phyloP scores from a whole-genome alignment of 495 filamentous ascomycete genomes.

The Pseudevernia furfuracea region DNA sequence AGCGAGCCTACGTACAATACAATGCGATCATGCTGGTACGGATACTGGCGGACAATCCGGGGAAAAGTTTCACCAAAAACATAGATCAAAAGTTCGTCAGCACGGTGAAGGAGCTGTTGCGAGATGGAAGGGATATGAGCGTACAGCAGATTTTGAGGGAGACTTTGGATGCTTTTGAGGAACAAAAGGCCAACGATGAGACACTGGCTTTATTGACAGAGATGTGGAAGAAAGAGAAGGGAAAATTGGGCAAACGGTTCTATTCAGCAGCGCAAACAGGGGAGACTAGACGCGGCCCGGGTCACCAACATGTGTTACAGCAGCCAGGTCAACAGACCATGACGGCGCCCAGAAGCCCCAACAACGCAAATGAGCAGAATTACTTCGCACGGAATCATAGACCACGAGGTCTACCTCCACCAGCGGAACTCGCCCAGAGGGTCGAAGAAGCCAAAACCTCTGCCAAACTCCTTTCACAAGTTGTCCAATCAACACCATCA shows the following conservation, averaged over 20 bases:
- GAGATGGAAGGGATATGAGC: constrained; percentile 60
- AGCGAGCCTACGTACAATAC: constrained; percentile 69
- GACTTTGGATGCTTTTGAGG: constrained; percentile 69
- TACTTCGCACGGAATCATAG: constrained; percentile 39
- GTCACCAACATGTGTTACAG: constrained; percentile 22
- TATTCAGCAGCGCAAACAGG: constrained; percentile 11
- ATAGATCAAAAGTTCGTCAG: constrained; percentile 73
- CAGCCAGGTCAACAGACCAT: constrained; percentile 15
- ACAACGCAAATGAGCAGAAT: constrained; percentile 27
- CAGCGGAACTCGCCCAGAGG: constrained; percentile 72
- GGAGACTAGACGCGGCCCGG: neutral
- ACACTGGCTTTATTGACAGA: constrained; percentile 56
- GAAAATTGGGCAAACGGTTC: constrained; percentile 41
- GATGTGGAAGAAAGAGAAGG: constrained; percentile 90
- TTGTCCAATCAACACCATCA: constrained; percentile 73
- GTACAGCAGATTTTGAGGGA: constrained; percentile 80
- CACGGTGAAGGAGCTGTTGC: constrained; percentile 67
- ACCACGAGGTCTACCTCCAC: constrained; percentile 53
- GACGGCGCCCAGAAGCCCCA: constrained; percentile 15
- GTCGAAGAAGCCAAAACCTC: constrained; percentile 86
- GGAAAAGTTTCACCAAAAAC: constrained; percentile 77
- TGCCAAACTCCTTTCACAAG: constrained; percentile 81
- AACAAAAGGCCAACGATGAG: constrained; percentile 61
- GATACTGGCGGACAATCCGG: constrained; percentile 89
- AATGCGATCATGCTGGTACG: constrained; percentile 94